Evolutionary conservation across 2,329 filamentous ascomycete genomes (phyloP), one percentile per base, ranked within the genome.

Genomic region (Massarina eburnea): DNA sequence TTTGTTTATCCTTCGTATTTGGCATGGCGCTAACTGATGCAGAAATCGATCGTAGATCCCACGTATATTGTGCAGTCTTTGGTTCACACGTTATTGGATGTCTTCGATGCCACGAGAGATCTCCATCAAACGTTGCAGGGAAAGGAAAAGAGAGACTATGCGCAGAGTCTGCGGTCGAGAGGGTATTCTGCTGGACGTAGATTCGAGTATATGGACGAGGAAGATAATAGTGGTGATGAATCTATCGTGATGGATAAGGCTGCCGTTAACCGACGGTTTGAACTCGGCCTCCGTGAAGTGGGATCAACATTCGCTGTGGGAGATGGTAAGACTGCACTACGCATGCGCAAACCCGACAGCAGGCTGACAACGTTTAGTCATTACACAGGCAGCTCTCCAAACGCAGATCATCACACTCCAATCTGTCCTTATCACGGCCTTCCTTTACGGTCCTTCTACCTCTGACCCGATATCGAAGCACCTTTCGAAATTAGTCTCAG

Each of bases 391-490:
- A 9, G 62, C 52, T 4, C 55, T 70, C 9, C 67, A 69, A 39
- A 60, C 62, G 3, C 61, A 68, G 30, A 66, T 70, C 33, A 70
- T 70, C n/a, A 55, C 51, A 8, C 56, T 70, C 1, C 67, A 70
- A 43, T 61, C 55, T 9, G 55, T 60, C 1, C 43, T 70, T 12
- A 57, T 70, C 8, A 61, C 54, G 1, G 67, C 60, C 1, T 67
- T 68, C 42, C 52, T 70, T 2, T 69, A 70, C 41, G 67, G 67
- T 6, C 67, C 67, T 17, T 62, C 62, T 8, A 68, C 64, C 8
- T 44, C 52, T 4, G 58, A 67, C 14, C 49, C 66, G 10, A 62
- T 68, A 41, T 61, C 61, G 9, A 62, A 62, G 43, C 67, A 68
- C 32, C 43, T 70, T 4, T 54, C 55, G 5, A 63, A 52, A 17